These are phyloP conservation scores for Fomitopsis palustris DNA, from an alignment of 1,284 basidiomycete species.

Conservation along the genomic window DNA sequence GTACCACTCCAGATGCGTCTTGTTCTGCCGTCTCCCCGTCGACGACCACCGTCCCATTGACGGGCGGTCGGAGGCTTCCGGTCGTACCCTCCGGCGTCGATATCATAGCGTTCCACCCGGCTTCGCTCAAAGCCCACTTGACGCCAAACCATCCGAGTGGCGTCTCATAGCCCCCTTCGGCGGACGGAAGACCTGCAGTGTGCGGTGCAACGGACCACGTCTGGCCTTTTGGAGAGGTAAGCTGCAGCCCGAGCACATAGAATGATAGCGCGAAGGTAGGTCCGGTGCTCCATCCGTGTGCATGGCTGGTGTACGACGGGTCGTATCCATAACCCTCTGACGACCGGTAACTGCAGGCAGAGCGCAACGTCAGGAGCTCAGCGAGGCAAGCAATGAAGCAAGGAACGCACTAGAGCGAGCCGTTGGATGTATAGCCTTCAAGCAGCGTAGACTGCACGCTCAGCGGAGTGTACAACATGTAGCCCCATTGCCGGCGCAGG, in stretches of 20 bases:
- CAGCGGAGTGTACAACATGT: conserved; percentile 49
- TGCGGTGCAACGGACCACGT: conserved; percentile 41
- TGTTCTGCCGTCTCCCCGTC: conserved; percentile 13
- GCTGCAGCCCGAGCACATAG: conserved; percentile 40
- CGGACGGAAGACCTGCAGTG: conserved; percentile 33
- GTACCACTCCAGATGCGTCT: neutral
- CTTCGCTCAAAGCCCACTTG: conserved; percentile 25
- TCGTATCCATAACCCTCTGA: conserved; percentile 48
- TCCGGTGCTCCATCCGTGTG: conserved; percentile 34
- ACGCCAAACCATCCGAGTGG: conserved; percentile 39
- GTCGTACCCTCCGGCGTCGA: conserved; percentile 31
- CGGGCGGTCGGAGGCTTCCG: conserved; percentile 29
- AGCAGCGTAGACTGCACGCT: conserved; percentile 48
- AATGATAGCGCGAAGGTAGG: conserved; percentile 37
- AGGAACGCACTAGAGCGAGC: conserved; percentile 42
- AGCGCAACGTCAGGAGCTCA: too few relatives aligned
- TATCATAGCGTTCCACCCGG: conserved; percentile 24
- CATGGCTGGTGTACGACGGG: conserved; percentile 42
- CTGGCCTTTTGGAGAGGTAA: conserved; percentile 35
- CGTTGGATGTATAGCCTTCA: conserved; percentile 51
- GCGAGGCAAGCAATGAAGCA: too few relatives aligned
- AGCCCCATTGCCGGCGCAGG: conserved; percentile 48
- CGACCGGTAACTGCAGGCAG: conserved; percentile 42
- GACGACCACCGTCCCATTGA: conserved; percentile 27
- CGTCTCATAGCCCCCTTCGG: conserved; percentile 43